These are phyloP conservation scores for Populus deltoides DNA, from an alignment of 345 rosid genomes.

Conservation along the genomic window DNA sequence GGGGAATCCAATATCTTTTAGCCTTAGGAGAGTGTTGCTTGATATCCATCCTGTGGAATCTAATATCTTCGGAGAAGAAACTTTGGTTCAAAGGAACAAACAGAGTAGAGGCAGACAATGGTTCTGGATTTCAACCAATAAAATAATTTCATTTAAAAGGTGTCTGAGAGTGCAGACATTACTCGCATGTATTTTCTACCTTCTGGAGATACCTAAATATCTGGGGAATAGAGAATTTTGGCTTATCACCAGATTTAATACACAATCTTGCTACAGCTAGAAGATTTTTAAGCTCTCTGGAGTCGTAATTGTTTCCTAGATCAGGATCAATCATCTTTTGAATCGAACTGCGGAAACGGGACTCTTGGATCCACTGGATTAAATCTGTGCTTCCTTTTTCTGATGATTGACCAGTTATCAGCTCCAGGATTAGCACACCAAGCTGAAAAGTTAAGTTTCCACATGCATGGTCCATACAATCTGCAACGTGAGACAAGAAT, in stretches of 20 bases:
- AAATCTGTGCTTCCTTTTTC: conserved; percentile 42
- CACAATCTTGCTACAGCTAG: conserved; percentile 74
- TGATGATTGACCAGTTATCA: conserved; percentile 86
- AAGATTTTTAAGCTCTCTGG: conserved; percentile 64
- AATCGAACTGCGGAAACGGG: conserved; percentile 56
- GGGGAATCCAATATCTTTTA: background rate
- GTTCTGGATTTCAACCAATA: background rate
- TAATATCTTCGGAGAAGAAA: background rate
- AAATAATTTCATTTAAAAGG: background rate
- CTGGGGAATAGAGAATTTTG: conserved; percentile 52
- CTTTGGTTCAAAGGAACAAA: background rate
- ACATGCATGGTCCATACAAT: conserved; percentile 40
- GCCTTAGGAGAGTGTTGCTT: background rate
- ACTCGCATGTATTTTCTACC: conserved; percentile 14
- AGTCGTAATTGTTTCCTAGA: conserved; percentile 59
- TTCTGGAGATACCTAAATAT: conserved; percentile 70
- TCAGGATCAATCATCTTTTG: conserved; percentile 90
- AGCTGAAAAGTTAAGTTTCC: conserved; percentile 71
- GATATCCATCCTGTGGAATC: background rate
- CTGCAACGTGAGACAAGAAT: conserved; percentile 23
- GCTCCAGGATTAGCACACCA: conserved; percentile 79
- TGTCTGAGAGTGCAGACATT: background rate
- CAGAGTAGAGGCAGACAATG: background rate
- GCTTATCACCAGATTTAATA: conserved; percentile 56
- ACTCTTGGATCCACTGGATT: conserved; percentile 80